Evolutionary conservation across 2,329 filamentous ascomycete genomes (phyloP), one percentile per base, ranked within the genome.

Genomic region (Aschersonia sp.): DNA sequence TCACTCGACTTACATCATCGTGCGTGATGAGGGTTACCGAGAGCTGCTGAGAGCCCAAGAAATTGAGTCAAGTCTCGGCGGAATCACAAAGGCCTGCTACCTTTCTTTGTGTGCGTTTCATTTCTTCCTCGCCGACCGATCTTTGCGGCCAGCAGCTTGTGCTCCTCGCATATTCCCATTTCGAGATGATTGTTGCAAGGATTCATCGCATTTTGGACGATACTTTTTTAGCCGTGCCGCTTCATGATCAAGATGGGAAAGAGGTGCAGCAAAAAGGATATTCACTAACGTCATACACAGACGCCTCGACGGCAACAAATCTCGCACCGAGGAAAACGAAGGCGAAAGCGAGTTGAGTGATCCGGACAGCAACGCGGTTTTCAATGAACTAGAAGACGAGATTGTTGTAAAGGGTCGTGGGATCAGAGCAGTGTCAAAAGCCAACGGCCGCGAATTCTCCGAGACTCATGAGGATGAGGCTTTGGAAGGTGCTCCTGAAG

Each of bases 351-450:
- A 72, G 30, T 62, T 76, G 11, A 74, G 69, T 47, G 63, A 66
- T 31, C 63, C 62, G 6, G 58, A 55, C 29, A 65, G 61, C 53
- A 62, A 55, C 49, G 55, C 61, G 42, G 59, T 50, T n/a, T 54
- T 65, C 41, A 59, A 65, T 52, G 60, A 67, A 29, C 66, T 70
- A 2, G 67, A 72, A 47, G 73, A 77, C 54, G 72, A 76, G 55
- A 77, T 76, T 44, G 63, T 77, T 6, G 73, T 76, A 6, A 67
- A 67, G 12, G 67, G 65, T 9, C 66, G 67, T 47, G 58, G 62
- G 32, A 69, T 71, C 51, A 62, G 57, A 5, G 49, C 55, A 14
- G 44, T 12, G n/a, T 8, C 56, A 55, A 44, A 69, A 66, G 50
- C 56, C 59, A 43, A 30, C 31, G 41, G 41, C 9, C 12, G 37